These are phyloP conservation scores for Fusarium stilboides DNA, from an alignment of 2,329 filamentous ascomycete species.

Conservation along the genomic window DNA sequence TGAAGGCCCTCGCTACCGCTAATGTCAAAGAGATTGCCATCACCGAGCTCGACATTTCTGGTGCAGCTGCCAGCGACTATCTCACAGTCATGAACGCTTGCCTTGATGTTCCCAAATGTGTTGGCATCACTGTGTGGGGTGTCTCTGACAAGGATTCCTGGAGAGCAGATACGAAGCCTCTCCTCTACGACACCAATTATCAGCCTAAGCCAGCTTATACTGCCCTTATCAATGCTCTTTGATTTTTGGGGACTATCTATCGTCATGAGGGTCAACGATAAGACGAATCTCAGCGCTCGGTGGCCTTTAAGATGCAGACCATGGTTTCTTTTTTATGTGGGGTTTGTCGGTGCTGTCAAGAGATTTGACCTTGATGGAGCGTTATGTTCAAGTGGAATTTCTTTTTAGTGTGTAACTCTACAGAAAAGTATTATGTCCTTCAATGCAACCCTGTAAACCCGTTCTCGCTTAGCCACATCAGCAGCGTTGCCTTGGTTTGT, in stretches of 20 bases:
- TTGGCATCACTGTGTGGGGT: conserved; percentile 77
- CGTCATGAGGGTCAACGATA: too few relatives aligned
- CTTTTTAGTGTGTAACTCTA: too few relatives aligned
- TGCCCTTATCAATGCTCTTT: conserved; percentile 48
- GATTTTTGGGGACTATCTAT: not conserved
- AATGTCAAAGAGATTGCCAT: conserved; percentile 72
- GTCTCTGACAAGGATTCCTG: conserved; percentile 59
- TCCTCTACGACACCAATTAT: conserved; percentile 69
- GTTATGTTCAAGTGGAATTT: too few relatives aligned
- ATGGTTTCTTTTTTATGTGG: too few relatives aligned
- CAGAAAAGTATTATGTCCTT: too few relatives aligned
- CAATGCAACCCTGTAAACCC: too few relatives aligned
- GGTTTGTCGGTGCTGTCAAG: too few relatives aligned
- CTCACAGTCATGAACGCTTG: conserved; percentile 72
- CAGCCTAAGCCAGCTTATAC: conserved; percentile 67
- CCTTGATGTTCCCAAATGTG: conserved; percentile 70
- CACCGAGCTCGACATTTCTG: conserved; percentile 78
- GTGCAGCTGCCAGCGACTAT: conserved; percentile 70
- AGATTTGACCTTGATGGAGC: too few relatives aligned
- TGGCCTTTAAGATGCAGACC: too few relatives aligned
- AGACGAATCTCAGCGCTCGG: too few relatives aligned
- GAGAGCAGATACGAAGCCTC: conserved; percentile 60
- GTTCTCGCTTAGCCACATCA: too few relatives aligned
- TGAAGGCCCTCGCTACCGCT: conserved; percentile 67
- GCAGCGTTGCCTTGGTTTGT: too few relatives aligned